Percentiles rank a stretch among this genome's conserved stretches.
phyloP scores from a whole-genome alignment of 1,139 yeast genomes.

The Candida mesenterica region DNA sequence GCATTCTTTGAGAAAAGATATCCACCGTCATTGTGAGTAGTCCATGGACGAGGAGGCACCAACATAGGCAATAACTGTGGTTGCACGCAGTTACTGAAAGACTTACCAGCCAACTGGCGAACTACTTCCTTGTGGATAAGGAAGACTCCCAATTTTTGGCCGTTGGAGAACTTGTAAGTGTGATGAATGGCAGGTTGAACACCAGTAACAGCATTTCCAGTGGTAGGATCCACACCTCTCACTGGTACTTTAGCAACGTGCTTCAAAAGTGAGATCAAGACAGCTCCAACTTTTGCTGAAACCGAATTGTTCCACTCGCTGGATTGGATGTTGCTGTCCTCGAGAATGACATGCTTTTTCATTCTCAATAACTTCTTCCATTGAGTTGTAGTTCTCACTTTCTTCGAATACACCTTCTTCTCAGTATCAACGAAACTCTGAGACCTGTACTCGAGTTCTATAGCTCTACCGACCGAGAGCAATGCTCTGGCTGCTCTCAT shows the following conservation, averaged over 20 bases:
- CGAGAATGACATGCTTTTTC: slow-evolving; percentile 27
- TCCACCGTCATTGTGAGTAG: slow-evolving; percentile 78
- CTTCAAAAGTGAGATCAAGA: slow-evolving; percentile 68
- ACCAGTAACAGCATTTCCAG: slow-evolving; percentile 64
- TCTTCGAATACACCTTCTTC: slow-evolving; percentile 42
- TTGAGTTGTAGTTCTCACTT: slow-evolving; percentile 30
- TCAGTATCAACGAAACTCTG: slow-evolving; percentile 61
- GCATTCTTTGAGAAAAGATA: slow-evolving; percentile 62
- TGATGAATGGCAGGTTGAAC: slow-evolving; percentile 91
- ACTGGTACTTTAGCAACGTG: slow-evolving; percentile 83
- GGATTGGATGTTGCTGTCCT: slow-evolving; percentile 19
- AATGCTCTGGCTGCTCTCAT: slow-evolving; percentile 85
- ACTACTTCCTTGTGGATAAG: slow-evolving; percentile 71
- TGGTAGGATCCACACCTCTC: slow-evolving; percentile 72
- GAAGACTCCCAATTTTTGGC: slow-evolving; percentile 79
- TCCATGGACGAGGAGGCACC: slow-evolving; percentile 87
- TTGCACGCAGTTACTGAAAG: slow-evolving; percentile 64
- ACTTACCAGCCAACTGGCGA: slow-evolving; percentile 64
- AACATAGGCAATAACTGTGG: slow-evolving; percentile 95
- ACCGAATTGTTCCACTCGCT: slow-evolving; percentile 50
- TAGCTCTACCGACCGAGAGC: slow-evolving; percentile 75
- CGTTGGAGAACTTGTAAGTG: slow-evolving; percentile 75
- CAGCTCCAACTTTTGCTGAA: slow-evolving; percentile 80
- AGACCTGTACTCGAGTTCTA: slow-evolving; percentile 80
- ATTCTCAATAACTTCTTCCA: slow-evolving; percentile 44